These are phyloP conservation scores for Lignosus rhinocerotis DNA, from an alignment of 1,284 basidiomycete species.

Conservation along the genomic window DNA sequence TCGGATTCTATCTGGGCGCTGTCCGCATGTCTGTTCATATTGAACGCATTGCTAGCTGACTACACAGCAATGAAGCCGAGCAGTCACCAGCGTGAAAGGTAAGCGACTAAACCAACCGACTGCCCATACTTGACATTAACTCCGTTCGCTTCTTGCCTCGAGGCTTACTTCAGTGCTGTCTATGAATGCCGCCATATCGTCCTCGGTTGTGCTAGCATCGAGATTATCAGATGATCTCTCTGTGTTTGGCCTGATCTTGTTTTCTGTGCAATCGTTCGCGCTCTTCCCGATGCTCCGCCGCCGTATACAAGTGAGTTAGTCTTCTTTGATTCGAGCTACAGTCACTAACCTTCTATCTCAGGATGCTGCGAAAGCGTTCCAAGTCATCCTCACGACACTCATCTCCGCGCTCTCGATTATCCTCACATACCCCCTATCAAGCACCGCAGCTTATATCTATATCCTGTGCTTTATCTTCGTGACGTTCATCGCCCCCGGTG, in stretches of 20 bases:
- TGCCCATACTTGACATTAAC: constrained; percentile 18
- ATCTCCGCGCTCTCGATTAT: constrained; percentile 50
- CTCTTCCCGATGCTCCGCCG: constrained; percentile 83
- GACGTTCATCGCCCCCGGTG: constrained; percentile 68
- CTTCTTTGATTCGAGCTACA: not conserved
- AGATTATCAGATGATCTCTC: constrained; percentile 81
- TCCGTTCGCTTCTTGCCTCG: constrained; percentile 22
- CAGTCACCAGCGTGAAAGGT: constrained; percentile 42
- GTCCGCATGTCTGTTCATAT: constrained; percentile 62
- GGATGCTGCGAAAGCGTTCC: constrained; percentile 32
- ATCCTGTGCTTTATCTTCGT: constrained; percentile 52
- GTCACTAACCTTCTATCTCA: constrained; percentile 5
- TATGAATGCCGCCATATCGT: constrained; percentile 93
- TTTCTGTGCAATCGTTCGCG: constrained; percentile 85
- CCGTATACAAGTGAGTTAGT: constrained; percentile 66
- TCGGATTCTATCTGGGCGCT: constrained; percentile 97
- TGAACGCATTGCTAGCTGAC: constrained; percentile 69
- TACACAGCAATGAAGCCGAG: constrained; percentile 45
- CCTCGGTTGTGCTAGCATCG: constrained; percentile 92
- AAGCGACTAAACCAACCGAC: constrained; percentile 4
- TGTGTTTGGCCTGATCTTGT: constrained; percentile 89
- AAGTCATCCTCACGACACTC: constrained; percentile 50
- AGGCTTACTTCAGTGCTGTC: constrained; percentile 90
- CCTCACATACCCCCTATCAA: constrained; percentile 55
- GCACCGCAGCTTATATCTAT: constrained; percentile 52